phyloP scores from a whole-genome alignment of 2,329 filamentous ascomycete genomes.

The Leptographium wingfieldii region DNA sequence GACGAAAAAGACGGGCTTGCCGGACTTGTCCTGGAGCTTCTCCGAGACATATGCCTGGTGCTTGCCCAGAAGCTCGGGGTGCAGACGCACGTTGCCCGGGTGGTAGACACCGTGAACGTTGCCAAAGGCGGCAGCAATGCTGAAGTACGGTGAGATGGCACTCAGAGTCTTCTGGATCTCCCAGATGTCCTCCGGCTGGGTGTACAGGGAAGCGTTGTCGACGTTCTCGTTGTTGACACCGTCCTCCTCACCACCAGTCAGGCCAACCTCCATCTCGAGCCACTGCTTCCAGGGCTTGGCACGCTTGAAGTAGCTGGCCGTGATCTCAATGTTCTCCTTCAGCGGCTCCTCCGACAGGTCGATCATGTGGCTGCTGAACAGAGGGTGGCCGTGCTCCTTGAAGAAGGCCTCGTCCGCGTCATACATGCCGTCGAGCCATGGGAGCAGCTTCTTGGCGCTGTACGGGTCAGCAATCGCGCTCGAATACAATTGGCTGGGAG shows the following conservation, averaged over 20 bases:
- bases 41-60: slow-evolving; percentile 88
- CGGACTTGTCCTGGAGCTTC: slow-evolving; percentile 55
- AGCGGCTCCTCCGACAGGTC: slow-evolving; percentile 88
- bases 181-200: slow-evolving; percentile 92
- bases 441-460: slow-evolving; percentile 94
- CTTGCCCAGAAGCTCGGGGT: slow-evolving; percentile 91
- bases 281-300: slow-evolving; percentile 96
- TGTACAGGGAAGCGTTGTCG: slow-evolving; percentile 95
- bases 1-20: slow-evolving; percentile 97
- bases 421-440: slow-evolving; percentile 93
- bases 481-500: background rate
- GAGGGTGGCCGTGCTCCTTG: slow-evolving; percentile 82
- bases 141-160: slow-evolving; percentile 89
- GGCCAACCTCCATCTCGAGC: slow-evolving; percentile 95
- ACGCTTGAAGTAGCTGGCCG: slow-evolving; percentile 84
- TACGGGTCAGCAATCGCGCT: slow-evolving; percentile 25
- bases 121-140: slow-evolving; percentile 93
- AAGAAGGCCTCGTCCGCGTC: slow-evolving; percentile 91
- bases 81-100: slow-evolving; percentile 74
- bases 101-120: slow-evolving; percentile 97
- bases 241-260: slow-evolving; percentile 47
- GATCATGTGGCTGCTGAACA: slow-evolving; percentile 94
- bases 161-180: slow-evolving; percentile 78
- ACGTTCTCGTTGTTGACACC: slow-evolving; percentile 94
- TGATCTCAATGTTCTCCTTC: slow-evolving; percentile 84